phyloP scores from a whole-genome alignment of 1,139 yeast genomes.

The Kazachstania sp. region DNA sequence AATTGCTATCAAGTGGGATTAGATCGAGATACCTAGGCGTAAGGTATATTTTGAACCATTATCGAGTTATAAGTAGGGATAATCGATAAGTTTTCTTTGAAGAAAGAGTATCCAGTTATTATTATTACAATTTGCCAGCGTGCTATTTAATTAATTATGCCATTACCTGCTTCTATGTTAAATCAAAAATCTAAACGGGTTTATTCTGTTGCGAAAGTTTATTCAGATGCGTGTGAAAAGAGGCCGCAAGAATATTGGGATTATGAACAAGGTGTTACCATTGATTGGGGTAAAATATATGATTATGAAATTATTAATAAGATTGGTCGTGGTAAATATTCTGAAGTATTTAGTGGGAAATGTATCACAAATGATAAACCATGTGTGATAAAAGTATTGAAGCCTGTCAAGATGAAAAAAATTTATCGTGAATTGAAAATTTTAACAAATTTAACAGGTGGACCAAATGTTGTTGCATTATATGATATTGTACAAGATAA shows the following conservation, averaged over 20 bases:
- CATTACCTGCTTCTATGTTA: constrained; percentile 30
- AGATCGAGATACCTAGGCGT: too few species aligned
- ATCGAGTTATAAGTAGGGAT: too few species aligned
- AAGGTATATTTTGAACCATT: too few species aligned
- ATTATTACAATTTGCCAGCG: background rate
- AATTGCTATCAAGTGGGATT: too few species aligned
- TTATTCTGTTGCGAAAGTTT: constrained; percentile 47
- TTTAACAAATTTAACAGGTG: constrained; percentile 64
- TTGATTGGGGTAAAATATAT: constrained; percentile 62
- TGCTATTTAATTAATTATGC: constrained; percentile 13
- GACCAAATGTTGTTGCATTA: constrained; percentile 61
- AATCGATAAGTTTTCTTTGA: background rate
- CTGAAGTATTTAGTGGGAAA: constrained; percentile 66
- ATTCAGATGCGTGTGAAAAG: constrained; percentile 54
- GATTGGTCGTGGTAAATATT: constrained; percentile 72
- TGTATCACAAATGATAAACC: constrained; percentile 38
- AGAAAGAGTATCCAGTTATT: too few species aligned
- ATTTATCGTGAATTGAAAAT: constrained; percentile 71
- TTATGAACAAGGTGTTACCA: constrained; percentile 55
- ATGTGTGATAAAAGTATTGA: constrained; percentile 65
- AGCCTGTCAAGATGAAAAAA: constrained; percentile 74
- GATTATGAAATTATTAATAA: constrained; percentile 64
- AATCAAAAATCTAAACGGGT: constrained; percentile 34
- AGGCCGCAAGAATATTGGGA: constrained; percentile 73
- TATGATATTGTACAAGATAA: constrained; percentile 72